Evolutionary conservation across 2,329 filamentous ascomycete species (phyloP), one percentile per base, ranked within the genome.

Genomic region (Colletotrichum tropicale): DNA sequence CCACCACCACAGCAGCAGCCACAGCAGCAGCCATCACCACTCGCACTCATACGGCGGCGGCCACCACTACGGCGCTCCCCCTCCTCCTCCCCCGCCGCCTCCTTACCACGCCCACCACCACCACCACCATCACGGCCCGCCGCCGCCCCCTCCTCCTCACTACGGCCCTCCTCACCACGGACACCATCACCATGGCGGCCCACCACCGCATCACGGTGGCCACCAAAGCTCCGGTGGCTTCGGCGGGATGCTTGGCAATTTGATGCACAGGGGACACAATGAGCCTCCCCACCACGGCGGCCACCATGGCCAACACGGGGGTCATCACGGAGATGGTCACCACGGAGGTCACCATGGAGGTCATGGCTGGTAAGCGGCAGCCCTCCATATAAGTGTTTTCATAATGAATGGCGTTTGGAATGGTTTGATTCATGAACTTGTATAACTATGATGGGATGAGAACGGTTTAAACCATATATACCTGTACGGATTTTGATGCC

Each of bases 161-260:
- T 76, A 48, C 5, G 68, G 68, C 3, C 62, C 68, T 7, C 52
- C 68, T n/a, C 76, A 77, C 10, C 67, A 68, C n/a, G 69, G 77
- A 4, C 55, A 62, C n/a, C 71, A 66, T 18, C 65, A 71, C 38
- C 68, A 71, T 18, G 66, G 62, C 16, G 21, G 43, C n/a, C 43
- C 18, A 24, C 43, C 43, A 52, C 61, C 30, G 62, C 74, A 68
- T 28, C 61, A 76, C 32, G 75, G 64, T 16, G 28, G 65, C 15
- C 74, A 74, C n/a, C 72, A 76, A n/a, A 74, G 71, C 55, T 71
- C 78, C 58, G 77, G 80, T 15, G 78, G 80, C 4, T 62, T 81
- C 55, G 56, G 81, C 15, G 81, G 80, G 2, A 65, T 79, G 18
- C 77, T 80, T 5, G 70, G 78, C 9, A 69, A 76, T 13, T 68